Evolutionary conservation across 306 rosid genomes (phyloP).

Genomic region (Oemleria cerasiformis): DNA sequence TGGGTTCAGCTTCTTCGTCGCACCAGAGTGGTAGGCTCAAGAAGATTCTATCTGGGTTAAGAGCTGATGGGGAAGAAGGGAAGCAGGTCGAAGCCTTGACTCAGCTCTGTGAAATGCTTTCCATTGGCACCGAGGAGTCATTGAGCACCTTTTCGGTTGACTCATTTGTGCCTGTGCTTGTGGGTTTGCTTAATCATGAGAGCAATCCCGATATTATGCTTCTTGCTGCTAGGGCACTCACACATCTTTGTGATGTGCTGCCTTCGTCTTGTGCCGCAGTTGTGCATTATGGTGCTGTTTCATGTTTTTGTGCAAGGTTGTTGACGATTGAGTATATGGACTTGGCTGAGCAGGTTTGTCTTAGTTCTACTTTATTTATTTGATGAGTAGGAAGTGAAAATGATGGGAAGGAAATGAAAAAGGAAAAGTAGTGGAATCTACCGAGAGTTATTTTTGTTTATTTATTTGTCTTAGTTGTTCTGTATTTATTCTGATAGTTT

Average conservation of each 20-base stretch:
- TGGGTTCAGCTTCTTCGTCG: slow-evolving; percentile 70
- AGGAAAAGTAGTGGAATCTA: not conserved
- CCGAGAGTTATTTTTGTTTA: not conserved
- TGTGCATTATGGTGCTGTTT: slow-evolving; percentile 95
- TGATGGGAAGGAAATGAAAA: slow-evolving; percentile 4
- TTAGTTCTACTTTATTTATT: not conserved
- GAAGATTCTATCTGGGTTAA: slow-evolving; percentile 76
- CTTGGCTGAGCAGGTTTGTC: slow-evolving; percentile 95
- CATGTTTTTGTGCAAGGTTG: slow-evolving; percentile 88
- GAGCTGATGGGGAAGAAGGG: slow-evolving; percentile 97
- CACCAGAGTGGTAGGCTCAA: slow-evolving; percentile 93
- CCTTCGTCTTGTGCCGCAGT: slow-evolving; percentile 98
- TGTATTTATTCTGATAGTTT: slow-evolving; percentile 22
- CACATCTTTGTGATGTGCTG: slow-evolving; percentile 89
- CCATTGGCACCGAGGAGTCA: slow-evolving; percentile 95
- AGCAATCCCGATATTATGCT: slow-evolving; percentile 99
- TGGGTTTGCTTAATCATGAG: slow-evolving; percentile 92
- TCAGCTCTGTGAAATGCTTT: slow-evolving; percentile 93
- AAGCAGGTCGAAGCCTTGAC: slow-evolving; percentile 93
- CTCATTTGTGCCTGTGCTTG: slow-evolving; percentile 93
- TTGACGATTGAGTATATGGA: slow-evolving; percentile 99
- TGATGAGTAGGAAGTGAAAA: slow-evolving; percentile 5
- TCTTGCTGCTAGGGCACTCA: slow-evolving; percentile 93
- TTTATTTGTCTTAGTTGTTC: not conserved
- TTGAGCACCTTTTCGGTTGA: slow-evolving; percentile 90